These are phyloP conservation scores for Ambrosia trifida DNA, from an alignment of 129 eudicot genomes.

Conservation along the genomic window DNA sequence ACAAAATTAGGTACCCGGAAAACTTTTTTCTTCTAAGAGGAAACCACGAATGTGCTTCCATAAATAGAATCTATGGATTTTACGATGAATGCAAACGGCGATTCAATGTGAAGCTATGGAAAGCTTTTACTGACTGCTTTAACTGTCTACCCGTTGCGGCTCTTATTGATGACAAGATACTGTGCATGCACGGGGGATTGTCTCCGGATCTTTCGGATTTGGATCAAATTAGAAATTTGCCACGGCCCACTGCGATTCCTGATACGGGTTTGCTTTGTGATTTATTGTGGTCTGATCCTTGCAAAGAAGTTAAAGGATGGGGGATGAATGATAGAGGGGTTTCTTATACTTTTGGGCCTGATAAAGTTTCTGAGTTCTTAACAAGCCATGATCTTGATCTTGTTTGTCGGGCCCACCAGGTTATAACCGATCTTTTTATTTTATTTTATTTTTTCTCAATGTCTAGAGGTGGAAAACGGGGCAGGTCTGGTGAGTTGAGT, in stretches of 20 bases:
- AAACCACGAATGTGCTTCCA: conserved; percentile 78
- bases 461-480: no score
- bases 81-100: conserved; percentile 82
- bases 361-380: no score
- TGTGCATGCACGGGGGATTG: conserved; percentile 82
- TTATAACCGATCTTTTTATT: no score
- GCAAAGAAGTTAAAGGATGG: conserved; percentile 64
- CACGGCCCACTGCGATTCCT: conserved; percentile 72
- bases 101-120: conserved; percentile 72
- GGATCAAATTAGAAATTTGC: conserved; percentile 62
- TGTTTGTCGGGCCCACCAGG: no score
- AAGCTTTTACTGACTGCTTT: conserved; percentile 62
- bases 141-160: conserved; percentile 82
- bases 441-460: no score
- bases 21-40: conserved; percentile 74
- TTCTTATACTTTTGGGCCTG: conserved; percentile 66
- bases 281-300: conserved; percentile 77
- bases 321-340: conserved; percentile 79
- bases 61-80: conserved; percentile 73
- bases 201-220: conserved; percentile 62
- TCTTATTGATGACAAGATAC: conserved; percentile 68
- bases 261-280: conserved; percentile 78
- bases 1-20: conserved; percentile 69
- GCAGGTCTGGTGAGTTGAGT: no score
- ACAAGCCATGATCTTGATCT: no score